Conservation (phyloP, 169 alveolate species). For the Eimeria praecox region DNA sequence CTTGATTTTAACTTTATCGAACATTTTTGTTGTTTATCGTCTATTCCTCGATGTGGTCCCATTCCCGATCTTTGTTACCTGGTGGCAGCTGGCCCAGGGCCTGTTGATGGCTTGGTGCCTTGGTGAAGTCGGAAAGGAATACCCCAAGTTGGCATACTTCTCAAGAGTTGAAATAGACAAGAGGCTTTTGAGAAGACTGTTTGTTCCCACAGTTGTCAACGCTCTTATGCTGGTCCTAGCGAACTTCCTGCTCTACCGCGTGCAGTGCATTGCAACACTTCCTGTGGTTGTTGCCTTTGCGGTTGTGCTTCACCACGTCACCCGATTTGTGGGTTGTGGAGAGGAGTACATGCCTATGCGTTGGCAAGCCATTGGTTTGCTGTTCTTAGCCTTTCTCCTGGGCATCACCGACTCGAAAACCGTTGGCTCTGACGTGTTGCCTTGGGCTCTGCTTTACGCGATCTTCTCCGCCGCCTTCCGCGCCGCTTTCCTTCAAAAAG, state of each 20-base stretch:
- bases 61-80: slow-evolving; percentile 94
- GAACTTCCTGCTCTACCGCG: slow-evolving; percentile 92
- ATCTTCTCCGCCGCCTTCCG: slow-evolving; percentile 94
- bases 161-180: slow-evolving; percentile 91
- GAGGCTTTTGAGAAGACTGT: slow-evolving; percentile 88
- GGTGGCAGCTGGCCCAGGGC: slow-evolving; percentile 96
- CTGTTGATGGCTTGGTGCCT: slow-evolving; percentile 94
- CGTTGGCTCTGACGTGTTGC: slow-evolving; percentile 93
- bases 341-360: slow-evolving; percentile 95
- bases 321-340: slow-evolving; percentile 96
- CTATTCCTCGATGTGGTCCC: slow-evolving; percentile 94
- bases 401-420: slow-evolving; percentile 94
- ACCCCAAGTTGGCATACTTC: slow-evolving; percentile 92
- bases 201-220: slow-evolving; percentile 93
- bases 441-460: slow-evolving; percentile 93
- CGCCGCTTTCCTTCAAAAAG: slow-evolving; percentile 95
- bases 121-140: slow-evolving; percentile 93
- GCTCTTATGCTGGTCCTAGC: slow-evolving; percentile 94
- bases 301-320: slow-evolving; percentile 95
- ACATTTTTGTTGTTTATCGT: slow-evolving; percentile 95
- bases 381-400: slow-evolving; percentile 92
- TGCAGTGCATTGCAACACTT: slow-evolving; percentile 94
- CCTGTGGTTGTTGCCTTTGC: slow-evolving; percentile 96
- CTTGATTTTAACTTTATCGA: slow-evolving; percentile 92
- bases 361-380: slow-evolving; percentile 93